Percentiles rank a stretch among this genome's conserved stretches.
Evolutionary conservation across 768 basidiomycete genomes (phyloP).

Genomic region (Mycena galopus): DNA sequence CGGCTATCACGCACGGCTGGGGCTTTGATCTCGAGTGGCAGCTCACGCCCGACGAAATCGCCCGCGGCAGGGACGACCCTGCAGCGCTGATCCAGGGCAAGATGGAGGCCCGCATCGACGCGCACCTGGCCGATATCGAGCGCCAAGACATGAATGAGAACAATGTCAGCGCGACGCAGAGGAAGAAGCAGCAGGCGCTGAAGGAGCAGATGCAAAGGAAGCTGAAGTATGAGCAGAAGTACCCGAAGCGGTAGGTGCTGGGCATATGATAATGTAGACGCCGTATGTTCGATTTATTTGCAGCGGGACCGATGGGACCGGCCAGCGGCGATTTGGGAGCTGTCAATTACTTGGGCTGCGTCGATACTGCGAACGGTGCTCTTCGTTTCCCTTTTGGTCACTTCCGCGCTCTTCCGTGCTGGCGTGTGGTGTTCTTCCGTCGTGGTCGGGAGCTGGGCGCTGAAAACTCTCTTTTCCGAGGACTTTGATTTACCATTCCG

Average conservation of each 20-base stretch:
- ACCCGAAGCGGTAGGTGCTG: constrained; percentile 39
- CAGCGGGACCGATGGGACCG: background rate
- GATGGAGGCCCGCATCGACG: constrained; percentile 81
- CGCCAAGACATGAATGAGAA: constrained; percentile 67
- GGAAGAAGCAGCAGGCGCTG: constrained; percentile 65
- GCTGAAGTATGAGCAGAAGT: constrained; percentile 51
- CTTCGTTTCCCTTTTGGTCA: background rate
- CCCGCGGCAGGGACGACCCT: constrained; percentile 27
- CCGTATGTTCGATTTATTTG: background rate
- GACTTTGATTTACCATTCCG: no score
- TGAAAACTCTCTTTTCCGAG: background rate
- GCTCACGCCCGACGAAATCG: constrained; percentile 45
- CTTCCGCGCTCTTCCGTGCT: background rate
- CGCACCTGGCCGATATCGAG: constrained; percentile 58
- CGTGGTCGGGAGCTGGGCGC: background rate
- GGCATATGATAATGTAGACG: background rate
- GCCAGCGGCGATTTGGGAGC: background rate
- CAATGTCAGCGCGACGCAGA: constrained; percentile 77
- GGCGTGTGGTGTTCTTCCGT: background rate
- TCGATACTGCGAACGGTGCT: constrained; percentile 12
- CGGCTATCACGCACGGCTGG: constrained; percentile 71
- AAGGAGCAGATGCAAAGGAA: constrained; percentile 58
- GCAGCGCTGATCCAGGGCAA: constrained; percentile 62
- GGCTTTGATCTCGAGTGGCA: constrained; percentile 90
- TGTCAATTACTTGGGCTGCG: constrained; percentile 18